These are phyloP conservation scores for Colletotrichum sp. DNA, from an alignment of 2,329 filamentous ascomycete species.

Conservation along the genomic window DNA sequence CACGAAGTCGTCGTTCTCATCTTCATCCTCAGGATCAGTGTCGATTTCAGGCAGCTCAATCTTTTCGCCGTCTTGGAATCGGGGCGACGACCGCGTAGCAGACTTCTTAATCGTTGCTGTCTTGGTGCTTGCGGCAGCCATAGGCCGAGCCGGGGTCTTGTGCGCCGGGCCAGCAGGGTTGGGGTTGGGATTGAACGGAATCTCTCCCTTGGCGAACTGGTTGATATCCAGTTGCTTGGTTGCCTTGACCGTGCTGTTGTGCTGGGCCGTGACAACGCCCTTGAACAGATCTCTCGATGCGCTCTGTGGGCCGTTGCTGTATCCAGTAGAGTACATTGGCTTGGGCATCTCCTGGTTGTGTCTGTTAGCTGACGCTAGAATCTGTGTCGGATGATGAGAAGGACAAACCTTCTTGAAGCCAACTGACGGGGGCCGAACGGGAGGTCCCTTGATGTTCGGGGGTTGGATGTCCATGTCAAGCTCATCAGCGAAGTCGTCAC, in stretches of 20 bases:
- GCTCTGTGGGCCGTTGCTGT: slow-evolving; percentile 61
- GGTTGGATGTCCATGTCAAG: slow-evolving; percentile 63
- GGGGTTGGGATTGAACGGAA: slow-evolving; percentile 81
- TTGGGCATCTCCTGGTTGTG: slow-evolving; percentile 64
- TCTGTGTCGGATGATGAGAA: neutral
- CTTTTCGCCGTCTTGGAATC: slow-evolving; percentile 86
- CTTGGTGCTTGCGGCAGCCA: slow-evolving; percentile 51
- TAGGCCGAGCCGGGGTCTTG: slow-evolving; percentile 73
- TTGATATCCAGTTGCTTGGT: slow-evolving; percentile 81
- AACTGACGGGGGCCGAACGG: slow-evolving; percentile 77
- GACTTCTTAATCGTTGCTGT: slow-evolving; percentile 62
- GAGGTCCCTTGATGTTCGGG: slow-evolving; percentile 75
- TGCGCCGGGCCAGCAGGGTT: slow-evolving; percentile 60
- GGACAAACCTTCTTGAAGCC: slow-evolving; percentile 69
- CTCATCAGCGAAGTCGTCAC: slow-evolving; percentile 73
- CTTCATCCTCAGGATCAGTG: slow-evolving; percentile 91
- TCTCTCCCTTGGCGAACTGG: slow-evolving; percentile 87
- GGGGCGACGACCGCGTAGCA: slow-evolving; percentile 74
- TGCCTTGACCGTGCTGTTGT: slow-evolving; percentile 67
- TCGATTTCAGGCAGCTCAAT: slow-evolving; percentile 95
- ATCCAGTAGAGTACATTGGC: slow-evolving; percentile 65
- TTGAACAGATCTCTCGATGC: slow-evolving; percentile 67
- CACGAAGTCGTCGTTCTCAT: slow-evolving; percentile 69
- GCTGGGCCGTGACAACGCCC: slow-evolving; percentile 69
- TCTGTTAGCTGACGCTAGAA: neutral